These are phyloP conservation scores for Orychophragmus violaceus DNA, from an alignment of 345 rosid species.

Conservation along the genomic window DNA sequence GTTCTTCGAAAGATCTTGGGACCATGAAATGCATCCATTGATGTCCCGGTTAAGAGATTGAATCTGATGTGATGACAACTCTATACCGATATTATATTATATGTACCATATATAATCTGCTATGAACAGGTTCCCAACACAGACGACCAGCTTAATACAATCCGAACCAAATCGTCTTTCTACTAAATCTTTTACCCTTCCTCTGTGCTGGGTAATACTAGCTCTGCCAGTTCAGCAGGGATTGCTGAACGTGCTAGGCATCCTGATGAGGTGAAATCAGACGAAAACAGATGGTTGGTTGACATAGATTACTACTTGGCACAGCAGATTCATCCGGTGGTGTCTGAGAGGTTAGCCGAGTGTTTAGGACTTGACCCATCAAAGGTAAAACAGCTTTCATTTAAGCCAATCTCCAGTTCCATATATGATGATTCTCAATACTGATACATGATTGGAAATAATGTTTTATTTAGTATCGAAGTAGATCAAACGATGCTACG, in stretches of 20 bases:
- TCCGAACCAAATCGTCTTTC: slow-evolving; percentile 8
- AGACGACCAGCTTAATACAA: neutral
- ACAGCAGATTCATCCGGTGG: slow-evolving; percentile 98
- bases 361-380: slow-evolving; percentile 97
- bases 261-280: slow-evolving; percentile 84
- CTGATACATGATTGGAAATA: neutral
- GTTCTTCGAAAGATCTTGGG: slow-evolving; percentile 37
- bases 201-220: slow-evolving; percentile 48
- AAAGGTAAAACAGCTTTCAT: slow-evolving; percentile 49
- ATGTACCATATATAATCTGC: slow-evolving; percentile 87
- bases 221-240: slow-evolving; percentile 59
- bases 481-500: slow-evolving; percentile 46
- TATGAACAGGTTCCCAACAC: slow-evolving; percentile 67
- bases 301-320: slow-evolving; percentile 95
- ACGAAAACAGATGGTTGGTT: slow-evolving; percentile 81
- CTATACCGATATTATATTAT: too few relatives aligned
- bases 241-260: slow-evolving; percentile 93
- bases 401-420: neutral
- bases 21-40: slow-evolving; percentile 53
- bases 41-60: slow-evolving; percentile 47
- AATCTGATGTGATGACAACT: too few relatives aligned
- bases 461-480: slow-evolving; percentile 51
- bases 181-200: slow-evolving; percentile 1
- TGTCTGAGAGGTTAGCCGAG: slow-evolving; percentile 87
- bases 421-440: neutral